Conservation (phyloP, 805 yeast genomes). For the Ogataea neopini region DNA sequence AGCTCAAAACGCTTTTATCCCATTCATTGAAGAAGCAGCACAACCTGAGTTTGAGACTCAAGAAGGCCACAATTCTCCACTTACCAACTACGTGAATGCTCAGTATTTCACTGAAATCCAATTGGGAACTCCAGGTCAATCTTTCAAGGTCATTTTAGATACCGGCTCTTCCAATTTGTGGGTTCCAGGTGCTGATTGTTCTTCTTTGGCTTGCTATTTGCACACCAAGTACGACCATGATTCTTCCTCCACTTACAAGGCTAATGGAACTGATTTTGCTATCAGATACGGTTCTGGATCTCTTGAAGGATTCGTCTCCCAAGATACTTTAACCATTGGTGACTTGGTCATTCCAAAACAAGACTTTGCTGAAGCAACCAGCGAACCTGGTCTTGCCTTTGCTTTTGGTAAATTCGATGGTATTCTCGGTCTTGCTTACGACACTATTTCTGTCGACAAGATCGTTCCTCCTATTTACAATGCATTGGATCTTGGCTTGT, state of each 20-base stretch:
- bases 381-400: slow-evolving; percentile 96
- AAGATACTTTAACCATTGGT: slow-evolving; percentile 80
- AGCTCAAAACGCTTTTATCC: slow-evolving; percentile 40
- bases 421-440: slow-evolving; percentile 92
- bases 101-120: slow-evolving; percentile 92
- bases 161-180: slow-evolving; percentile 97
- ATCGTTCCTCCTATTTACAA: slow-evolving; percentile 94
- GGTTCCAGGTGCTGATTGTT: slow-evolving; percentile 90
- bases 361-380: slow-evolving; percentile 96
- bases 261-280: slow-evolving; percentile 82
- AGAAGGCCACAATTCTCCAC: slow-evolving; percentile 71
- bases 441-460: slow-evolving; percentile 83
- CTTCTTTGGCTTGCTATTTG: slow-evolving; percentile 92
- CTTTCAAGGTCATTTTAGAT: slow-evolving; percentile 90
- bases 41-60: slow-evolving; percentile 28
- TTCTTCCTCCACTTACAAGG: slow-evolving; percentile 77
- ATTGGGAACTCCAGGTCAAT: slow-evolving; percentile 91
- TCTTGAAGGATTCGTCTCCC: slow-evolving; percentile 87
- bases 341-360: slow-evolving; percentile 83
- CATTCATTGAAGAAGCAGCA: slow-evolving; percentile 35
- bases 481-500: slow-evolving; percentile 76
- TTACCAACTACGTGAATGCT: slow-evolving; percentile 92
- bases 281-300: slow-evolving; percentile 94
- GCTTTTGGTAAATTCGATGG: slow-evolving; percentile 99
- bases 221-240: slow-evolving; percentile 89